These are phyloP conservation scores for Leccinum boreale DNA, from an alignment of 768 basidiomycete species.

Conservation along the genomic window DNA sequence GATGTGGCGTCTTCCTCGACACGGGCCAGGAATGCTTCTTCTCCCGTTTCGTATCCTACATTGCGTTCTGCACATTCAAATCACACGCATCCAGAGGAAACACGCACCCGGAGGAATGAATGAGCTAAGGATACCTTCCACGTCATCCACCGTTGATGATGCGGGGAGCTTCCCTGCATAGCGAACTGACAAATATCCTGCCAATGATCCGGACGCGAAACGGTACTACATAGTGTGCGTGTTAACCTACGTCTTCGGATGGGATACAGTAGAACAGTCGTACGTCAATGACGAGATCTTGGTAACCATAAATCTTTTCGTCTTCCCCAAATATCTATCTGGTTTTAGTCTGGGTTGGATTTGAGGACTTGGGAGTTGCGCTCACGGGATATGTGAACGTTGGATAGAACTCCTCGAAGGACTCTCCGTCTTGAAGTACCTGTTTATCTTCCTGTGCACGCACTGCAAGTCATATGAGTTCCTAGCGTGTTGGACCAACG, in stretches of 20 bases:
- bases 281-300: slow-evolving; percentile 80
- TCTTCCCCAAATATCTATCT: slow-evolving; percentile 90
- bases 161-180: slow-evolving; percentile 65
- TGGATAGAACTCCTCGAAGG: slow-evolving; percentile 72
- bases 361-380: neutral
- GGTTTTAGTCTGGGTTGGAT: slow-evolving; percentile 3
- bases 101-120: slow-evolving; percentile 70
- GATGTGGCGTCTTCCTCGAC: slow-evolving; percentile 75
- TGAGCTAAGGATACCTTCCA: slow-evolving; percentile 69
- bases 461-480: slow-evolving; percentile 40
- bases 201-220: slow-evolving; percentile 85
- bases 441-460: slow-evolving; percentile 67
- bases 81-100: neutral
- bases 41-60: slow-evolving; percentile 68
- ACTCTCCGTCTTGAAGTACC: slow-evolving; percentile 51
- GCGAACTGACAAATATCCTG: slow-evolving; percentile 66
- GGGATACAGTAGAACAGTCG: slow-evolving; percentile 23
- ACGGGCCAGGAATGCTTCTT: slow-evolving; percentile 58
- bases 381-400: slow-evolving; percentile 91
- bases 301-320: slow-evolving; percentile 94
- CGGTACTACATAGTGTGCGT: slow-evolving; percentile 49
- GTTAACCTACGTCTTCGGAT: slow-evolving; percentile 1
- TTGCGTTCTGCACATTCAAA: neutral
- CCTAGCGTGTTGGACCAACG: neutral
- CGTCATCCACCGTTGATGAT: slow-evolving; percentile 78